Conservation (phyloP, 2,329 filamentous ascomycete genomes). For the Elsinoe ampelina region DNA sequence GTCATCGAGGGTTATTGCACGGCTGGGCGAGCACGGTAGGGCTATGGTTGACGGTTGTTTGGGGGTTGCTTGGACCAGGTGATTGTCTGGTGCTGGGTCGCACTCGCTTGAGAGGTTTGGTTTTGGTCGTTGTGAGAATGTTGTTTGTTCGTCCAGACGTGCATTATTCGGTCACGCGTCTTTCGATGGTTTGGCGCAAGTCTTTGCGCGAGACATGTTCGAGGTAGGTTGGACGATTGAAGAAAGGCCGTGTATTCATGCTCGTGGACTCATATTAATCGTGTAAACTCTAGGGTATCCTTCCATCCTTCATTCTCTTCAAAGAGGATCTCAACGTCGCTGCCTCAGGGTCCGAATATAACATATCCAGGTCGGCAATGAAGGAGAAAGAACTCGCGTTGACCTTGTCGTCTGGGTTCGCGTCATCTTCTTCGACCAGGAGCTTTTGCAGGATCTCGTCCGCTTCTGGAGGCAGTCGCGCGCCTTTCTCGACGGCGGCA, state of each 20-base stretch:
- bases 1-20: too few relatives aligned
- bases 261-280: not conserved
- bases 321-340: not conserved
- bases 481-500: not conserved
- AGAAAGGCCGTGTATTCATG: not conserved
- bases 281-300: not conserved
- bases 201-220: too few relatives aligned
- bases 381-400: not conserved
- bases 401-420: not conserved
- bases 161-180: too few relatives aligned
- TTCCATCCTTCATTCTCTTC: not conserved
- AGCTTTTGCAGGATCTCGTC: not conserved
- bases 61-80: too few relatives aligned
- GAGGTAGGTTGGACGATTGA: too few relatives aligned
- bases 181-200: too few relatives aligned
- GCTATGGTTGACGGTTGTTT: too few relatives aligned
- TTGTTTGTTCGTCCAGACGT: too few relatives aligned
- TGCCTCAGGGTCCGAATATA: not conserved
- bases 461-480: not conserved
- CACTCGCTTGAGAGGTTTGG: too few relatives aligned
- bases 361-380: not conserved
- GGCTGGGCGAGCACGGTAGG: too few relatives aligned
- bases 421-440: not conserved
- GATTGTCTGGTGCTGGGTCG: too few relatives aligned
- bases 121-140: too few relatives aligned